phyloP scores from a whole-genome alignment of 75 land plant genomes.

The Cunninghamia lanceolata region DNA sequence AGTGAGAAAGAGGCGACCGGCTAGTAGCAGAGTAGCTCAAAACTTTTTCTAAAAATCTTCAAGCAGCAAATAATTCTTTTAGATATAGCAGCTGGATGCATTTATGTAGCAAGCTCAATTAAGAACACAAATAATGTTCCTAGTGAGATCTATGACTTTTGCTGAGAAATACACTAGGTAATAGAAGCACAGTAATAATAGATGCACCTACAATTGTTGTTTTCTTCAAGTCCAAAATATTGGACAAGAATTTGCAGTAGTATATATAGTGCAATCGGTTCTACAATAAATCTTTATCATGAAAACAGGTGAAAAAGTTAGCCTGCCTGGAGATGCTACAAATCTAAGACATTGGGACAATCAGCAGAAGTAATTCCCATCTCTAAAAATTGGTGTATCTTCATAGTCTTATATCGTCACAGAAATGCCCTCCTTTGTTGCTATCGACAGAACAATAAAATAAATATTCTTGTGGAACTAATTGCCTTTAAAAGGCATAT shows the following conservation, averaged over 20 bases:
- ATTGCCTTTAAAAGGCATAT: neutral
- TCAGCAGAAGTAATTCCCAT: neutral
- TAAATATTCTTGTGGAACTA: neutral
- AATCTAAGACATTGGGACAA: neutral
- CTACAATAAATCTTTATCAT: neutral
- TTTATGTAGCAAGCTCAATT: neutral
- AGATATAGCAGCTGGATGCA: neutral
- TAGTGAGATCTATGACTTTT: neutral
- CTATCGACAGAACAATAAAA: neutral
- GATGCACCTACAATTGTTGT: neutral
- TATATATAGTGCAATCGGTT: neutral
- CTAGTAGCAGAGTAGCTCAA: too few relatives aligned
- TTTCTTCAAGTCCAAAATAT: neutral
- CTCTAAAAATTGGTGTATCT: neutral
- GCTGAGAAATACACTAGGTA: too few relatives aligned
- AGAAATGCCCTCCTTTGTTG: neutral
- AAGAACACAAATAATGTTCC: neutral
- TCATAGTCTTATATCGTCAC: neutral
- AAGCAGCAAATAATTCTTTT: neutral
- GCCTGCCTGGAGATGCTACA: neutral
- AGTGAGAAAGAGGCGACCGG: neutral
- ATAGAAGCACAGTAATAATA: too few relatives aligned
- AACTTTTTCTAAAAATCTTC: neutral
- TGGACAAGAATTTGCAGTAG: neutral
- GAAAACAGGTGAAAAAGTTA: neutral